Evolutionary conservation across 768 basidiomycete genomes (phyloP).

Genomic region (Hysterangium stoloniferum): DNA sequence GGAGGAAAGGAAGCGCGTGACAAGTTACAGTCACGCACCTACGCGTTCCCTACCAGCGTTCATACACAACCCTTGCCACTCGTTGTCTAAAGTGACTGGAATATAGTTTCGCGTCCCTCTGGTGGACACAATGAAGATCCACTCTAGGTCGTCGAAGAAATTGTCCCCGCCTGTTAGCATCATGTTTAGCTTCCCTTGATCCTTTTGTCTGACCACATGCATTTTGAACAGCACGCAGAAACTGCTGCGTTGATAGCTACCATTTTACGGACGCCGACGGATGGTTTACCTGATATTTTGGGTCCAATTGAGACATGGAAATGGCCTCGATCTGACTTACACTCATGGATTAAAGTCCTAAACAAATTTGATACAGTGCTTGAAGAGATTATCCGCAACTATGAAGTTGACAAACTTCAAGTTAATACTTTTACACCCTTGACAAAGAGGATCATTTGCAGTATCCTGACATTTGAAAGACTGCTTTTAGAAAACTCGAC

Average conservation of each 20-base stretch:
- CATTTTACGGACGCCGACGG: conserved; percentile 56
- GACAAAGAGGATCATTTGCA: conserved; percentile 67
- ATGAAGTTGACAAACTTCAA: conserved; percentile 82
- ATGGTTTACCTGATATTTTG: conserved; percentile 65
- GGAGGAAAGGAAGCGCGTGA: no score
- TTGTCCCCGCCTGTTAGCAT: conserved; percentile 63
- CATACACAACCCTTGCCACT: conserved; percentile 5
- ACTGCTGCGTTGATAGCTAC: conserved; percentile 74
- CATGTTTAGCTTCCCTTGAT: conserved; percentile 6
- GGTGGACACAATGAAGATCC: conserved; percentile 67
- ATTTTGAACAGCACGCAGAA: conserved; percentile 59
- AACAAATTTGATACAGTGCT: conserved; percentile 92
- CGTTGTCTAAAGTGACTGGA: neutral
- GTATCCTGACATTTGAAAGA: conserved; percentile 83
- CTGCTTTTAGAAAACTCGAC: conserved; percentile 95
- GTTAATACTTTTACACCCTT: conserved; percentile 65
- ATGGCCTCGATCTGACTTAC: conserved; percentile 94
- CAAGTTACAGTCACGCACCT: no score
- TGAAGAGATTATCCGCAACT: conserved; percentile 73
- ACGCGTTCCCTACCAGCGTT: no score
- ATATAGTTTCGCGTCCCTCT: conserved; percentile 3
- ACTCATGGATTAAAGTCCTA: conserved; percentile 92
- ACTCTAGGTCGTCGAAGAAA: conserved; percentile 54
- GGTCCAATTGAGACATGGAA: conserved; percentile 73
- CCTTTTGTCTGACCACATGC: neutral